phyloP scores from a whole-genome alignment of 805 yeast genomes.

The Clavispora vitiphila region DNA sequence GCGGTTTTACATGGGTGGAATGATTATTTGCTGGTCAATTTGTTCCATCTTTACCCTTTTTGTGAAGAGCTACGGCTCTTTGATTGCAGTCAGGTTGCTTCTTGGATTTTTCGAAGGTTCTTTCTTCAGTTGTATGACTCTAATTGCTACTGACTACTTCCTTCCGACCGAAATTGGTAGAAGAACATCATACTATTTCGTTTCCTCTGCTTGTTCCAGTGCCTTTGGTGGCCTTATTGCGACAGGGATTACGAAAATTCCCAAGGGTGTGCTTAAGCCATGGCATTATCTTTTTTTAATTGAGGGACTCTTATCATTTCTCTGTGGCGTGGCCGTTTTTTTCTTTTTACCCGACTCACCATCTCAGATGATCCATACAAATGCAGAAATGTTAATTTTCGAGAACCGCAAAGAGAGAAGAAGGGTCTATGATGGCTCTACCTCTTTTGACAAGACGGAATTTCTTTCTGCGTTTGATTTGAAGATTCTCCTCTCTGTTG shows the following conservation, averaged over 20 bases:
- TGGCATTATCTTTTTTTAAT: constrained; percentile 1
- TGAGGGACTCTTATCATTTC: background rate
- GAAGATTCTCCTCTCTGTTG: constrained; percentile 28
- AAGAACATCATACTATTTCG: constrained; percentile 1
- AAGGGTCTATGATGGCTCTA: constrained; percentile 30
- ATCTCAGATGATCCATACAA: constrained; percentile 35
- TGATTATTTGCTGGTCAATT: constrained; percentile 1
- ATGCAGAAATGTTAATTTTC: constrained; percentile 33
- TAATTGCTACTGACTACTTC: constrained; percentile 1
- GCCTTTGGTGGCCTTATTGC: constrained; percentile 2
- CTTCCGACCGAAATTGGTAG: background rate
- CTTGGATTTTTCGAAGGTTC: constrained; percentile 44
- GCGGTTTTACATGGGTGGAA: constrained; percentile 1
- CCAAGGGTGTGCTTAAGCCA: background rate
- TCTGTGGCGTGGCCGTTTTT: constrained; percentile 3
- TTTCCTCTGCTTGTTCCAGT: constrained; percentile 1
- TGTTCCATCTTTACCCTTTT: background rate
- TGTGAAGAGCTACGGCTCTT: constrained; percentile 38
- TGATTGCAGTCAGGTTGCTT: constrained; percentile 51
- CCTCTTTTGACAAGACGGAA: constrained; percentile 25
- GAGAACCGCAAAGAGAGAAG: constrained; percentile 29
- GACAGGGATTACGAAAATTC: constrained; percentile 1
- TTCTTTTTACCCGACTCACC: constrained; percentile 38
- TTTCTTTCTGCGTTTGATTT: constrained; percentile 33
- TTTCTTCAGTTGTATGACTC: constrained; percentile 2